Percentiles rank a stretch among this genome's conserved stretches.
Evolutionary conservation across 2,329 filamentous ascomycete species (phyloP).

Genomic region (Fusarium graminum): DNA sequence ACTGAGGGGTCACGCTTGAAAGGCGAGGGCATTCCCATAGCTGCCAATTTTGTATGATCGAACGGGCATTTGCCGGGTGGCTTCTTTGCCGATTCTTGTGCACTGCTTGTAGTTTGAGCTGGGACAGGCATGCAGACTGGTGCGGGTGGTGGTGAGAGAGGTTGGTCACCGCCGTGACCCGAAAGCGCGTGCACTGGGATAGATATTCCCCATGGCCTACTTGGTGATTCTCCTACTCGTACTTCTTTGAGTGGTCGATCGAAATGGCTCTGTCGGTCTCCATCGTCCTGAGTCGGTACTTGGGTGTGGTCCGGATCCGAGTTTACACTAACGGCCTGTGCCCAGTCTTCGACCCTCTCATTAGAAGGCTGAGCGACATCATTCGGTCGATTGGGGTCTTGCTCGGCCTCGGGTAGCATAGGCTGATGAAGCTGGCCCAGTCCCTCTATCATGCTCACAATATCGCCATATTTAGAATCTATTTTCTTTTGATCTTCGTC

Average conservation of each 20-base stretch:
- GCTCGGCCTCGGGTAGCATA: constrained; percentile 76
- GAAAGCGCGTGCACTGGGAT: constrained; percentile 72
- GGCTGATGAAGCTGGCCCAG: constrained; percentile 89
- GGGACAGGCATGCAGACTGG: constrained; percentile 65
- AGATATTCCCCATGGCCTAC: constrained; percentile 90
- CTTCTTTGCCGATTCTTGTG: constrained; percentile 48
- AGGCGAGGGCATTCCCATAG: constrained; percentile 49
- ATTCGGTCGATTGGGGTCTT: constrained; percentile 58
- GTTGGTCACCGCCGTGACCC: constrained; percentile 56
- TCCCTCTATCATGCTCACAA: constrained; percentile 95
- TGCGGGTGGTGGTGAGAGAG: constrained; percentile 69
- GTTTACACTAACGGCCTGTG: constrained; percentile 76
- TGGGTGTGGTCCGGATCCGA: constrained; percentile 52
- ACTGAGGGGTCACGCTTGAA: constrained; percentile 28
- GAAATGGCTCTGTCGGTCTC: constrained; percentile 79
- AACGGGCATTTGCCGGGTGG: constrained; percentile 69
- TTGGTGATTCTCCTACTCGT: constrained; percentile 92
- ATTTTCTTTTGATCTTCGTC: constrained; percentile 87
- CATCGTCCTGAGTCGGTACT: constrained; percentile 56
- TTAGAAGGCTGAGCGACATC: constrained; percentile 68
- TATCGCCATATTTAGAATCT: constrained; percentile 92
- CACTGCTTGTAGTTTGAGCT: constrained; percentile 44
- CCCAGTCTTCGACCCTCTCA: constrained; percentile 87
- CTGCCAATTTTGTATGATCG: constrained; percentile 62
- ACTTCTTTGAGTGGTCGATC: constrained; percentile 89